Base-by-base conservation (phyloP, 345 rosid genomes). In the Pistacia vera region DNA sequence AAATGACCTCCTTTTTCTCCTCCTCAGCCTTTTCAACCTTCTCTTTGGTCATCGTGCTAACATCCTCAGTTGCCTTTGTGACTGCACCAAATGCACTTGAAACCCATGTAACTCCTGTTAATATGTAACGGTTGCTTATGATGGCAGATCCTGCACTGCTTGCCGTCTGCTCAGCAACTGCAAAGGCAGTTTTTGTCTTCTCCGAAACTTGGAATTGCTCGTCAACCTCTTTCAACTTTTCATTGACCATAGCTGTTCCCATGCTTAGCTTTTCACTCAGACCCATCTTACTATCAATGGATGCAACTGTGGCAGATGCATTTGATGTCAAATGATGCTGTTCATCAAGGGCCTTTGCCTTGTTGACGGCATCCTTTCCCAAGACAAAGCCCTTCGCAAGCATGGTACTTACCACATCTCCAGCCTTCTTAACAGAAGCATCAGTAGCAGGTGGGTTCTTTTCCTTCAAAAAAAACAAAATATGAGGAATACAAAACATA, bases 401-500 rank as follows among this genome's bases (percentile, higher is more conserved):
- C 92, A 87, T 84, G 35, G 78, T 80, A 79, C 88, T 89, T n/a
- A 89, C 86, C 65, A 85, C 80, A 35, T 87, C 89, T 80, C 85
- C 90, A 48, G 89, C 90, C 84, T 77, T 89, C 69, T 54, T n/a
- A n/a, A 83, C 78, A 9, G 78, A 76, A 52, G 84, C 72, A 55
- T 46, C 78, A 17, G 77, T 51, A 13, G 18, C 74, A 48, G 56
- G 44, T 48, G 74, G 70, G 12, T 33, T 79, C 71, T 60, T 72
- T 65, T 16, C 80, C 83, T 81, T 71, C 78, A 74, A 58, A 57
- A 8, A 61, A 33, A 64, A 30, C 48, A 44, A 13, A 12, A 48
- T n/a, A 59, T 51, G 1, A 12, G n/a, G 28, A 70, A 62, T 20
- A 3, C 18, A 30, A 13, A 60, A 41, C 28, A 25, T 25, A 48